These are phyloP conservation scores for Alternaria sp. DNA, from an alignment of 2,329 filamentous ascomycete genomes.

Conservation along the genomic window DNA sequence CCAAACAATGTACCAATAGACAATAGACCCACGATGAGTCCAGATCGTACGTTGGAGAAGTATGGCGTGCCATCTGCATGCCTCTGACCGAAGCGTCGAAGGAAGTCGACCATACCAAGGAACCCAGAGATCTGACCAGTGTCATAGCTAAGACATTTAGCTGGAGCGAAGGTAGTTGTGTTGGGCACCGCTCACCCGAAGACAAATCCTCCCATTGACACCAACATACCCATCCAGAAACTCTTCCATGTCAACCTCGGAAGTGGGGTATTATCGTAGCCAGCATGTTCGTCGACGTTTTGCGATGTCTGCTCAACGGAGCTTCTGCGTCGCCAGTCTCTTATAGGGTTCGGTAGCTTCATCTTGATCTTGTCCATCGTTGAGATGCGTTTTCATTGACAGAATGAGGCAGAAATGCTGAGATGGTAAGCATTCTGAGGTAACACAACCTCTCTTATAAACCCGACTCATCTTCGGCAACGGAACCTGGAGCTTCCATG, in stretches of 20 bases:
- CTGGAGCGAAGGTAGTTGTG: neutral
- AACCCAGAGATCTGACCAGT: conserved; percentile 42
- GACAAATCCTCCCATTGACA: conserved; percentile 36
- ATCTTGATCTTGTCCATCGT: conserved; percentile 11
- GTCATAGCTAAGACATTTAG: conserved; percentile 22
- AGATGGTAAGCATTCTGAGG: neutral
- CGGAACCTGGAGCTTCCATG: neutral
- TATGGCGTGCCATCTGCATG: conserved; percentile 23
- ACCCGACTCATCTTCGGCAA: neutral
- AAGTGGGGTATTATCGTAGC: conserved; percentile 30
- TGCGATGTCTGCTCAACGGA: conserved; percentile 20
- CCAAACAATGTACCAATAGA: conserved; percentile 78
- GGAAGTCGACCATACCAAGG: conserved; percentile 39
- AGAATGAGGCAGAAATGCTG: neutral
- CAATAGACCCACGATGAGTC: conserved; percentile 51
- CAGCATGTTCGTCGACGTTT: conserved; percentile 27
- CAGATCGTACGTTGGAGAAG: conserved; percentile 38
- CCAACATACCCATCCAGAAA: conserved; percentile 35
- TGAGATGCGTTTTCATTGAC: neutral
- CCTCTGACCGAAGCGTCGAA: conserved; percentile 27
- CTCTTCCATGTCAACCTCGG: conserved; percentile 26
- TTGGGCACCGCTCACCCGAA: neutral
- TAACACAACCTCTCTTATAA: neutral
- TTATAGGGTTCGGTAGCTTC: conserved; percentile 24
- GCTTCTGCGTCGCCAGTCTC: conserved; percentile 19